phyloP scores from a whole-genome alignment of 176 grass and related monocot genomes.

The Avena insularis region DNA sequence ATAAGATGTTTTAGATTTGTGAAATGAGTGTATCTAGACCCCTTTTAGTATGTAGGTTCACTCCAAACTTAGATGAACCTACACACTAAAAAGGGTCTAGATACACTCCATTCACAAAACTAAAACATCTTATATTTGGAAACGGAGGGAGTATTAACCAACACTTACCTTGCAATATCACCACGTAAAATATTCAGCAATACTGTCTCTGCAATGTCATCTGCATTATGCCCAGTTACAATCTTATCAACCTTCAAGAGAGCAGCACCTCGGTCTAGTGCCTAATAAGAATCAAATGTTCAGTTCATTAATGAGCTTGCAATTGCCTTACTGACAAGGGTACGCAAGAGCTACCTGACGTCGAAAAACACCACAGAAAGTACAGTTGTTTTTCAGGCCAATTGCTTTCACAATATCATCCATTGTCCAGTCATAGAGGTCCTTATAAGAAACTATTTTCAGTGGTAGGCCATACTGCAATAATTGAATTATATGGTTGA shows the following conservation, averaged over 20 bases:
- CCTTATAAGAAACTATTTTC: conserved; percentile 97
- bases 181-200: conserved; percentile 94
- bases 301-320: not conserved
- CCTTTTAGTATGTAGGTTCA: too few species aligned
- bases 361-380: conserved; percentile 94
- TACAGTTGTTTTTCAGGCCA: conserved; percentile 95
- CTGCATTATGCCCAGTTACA: conserved; percentile 97
- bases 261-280: conserved; percentile 93
- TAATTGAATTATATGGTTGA: conserved; percentile 19
- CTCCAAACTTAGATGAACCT: too few species aligned
- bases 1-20: too few species aligned
- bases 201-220: conserved; percentile 99
- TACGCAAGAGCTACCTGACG: conserved; percentile 71
- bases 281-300: conserved; percentile 42
- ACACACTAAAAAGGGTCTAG: too few species aligned
- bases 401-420: conserved; percentile 97
- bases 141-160: too few species aligned
- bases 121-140: too few species aligned
- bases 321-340: not conserved
- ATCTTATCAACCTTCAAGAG: conserved; percentile 91
- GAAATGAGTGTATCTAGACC: too few species aligned
- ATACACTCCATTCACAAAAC: too few species aligned
- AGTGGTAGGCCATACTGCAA: conserved; percentile 85
- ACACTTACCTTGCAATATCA: conserved; percentile 90
- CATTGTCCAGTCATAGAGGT: conserved; percentile 98